These are phyloP conservation scores for Pyracantha coccinea DNA, from an alignment of 331 rosid species.

Conservation along the genomic window DNA sequence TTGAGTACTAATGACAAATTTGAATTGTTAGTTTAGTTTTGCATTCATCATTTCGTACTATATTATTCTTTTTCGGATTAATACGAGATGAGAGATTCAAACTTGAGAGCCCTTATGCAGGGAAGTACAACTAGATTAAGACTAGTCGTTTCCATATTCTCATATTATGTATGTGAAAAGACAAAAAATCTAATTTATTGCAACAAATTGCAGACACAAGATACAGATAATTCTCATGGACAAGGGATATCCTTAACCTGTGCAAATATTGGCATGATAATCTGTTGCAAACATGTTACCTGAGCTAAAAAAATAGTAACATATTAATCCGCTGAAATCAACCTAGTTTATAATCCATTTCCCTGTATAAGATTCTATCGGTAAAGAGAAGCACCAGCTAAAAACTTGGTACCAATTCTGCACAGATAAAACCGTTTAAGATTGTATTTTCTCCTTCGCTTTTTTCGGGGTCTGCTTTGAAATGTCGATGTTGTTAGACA, in stretches of 20 bases:
- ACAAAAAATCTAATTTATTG: background rate
- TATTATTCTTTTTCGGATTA: too few species aligned
- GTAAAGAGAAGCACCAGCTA: too few species aligned
- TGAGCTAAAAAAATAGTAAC: background rate
- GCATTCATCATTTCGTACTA: too few species aligned
- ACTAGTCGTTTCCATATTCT: background rate
- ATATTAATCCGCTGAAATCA: background rate
- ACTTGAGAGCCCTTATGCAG: background rate
- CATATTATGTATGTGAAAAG: background rate
- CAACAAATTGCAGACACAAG: background rate
- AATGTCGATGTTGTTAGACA: slow-evolving; percentile 34
- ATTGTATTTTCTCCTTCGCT: slow-evolving; percentile 34
- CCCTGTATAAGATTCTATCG: background rate
- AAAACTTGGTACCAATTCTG: too few species aligned
- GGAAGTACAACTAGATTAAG: background rate
- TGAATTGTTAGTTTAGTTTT: background rate
- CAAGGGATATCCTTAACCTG: background rate
- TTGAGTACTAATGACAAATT: background rate
- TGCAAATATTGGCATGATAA: slow-evolving; percentile 1
- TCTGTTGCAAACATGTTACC: background rate
- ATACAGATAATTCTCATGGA: background rate
- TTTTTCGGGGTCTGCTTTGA: too few species aligned
- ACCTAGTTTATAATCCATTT: slow-evolving; percentile 6
- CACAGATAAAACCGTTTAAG: slow-evolving; percentile 27
- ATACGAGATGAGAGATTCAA: background rate